A percentile compares a stretch with the other conserved stretches of the same genome.
phyloP scores from a whole-genome alignment of 177 flowering plant genomes.

The Vitis hybrid region DNA sequence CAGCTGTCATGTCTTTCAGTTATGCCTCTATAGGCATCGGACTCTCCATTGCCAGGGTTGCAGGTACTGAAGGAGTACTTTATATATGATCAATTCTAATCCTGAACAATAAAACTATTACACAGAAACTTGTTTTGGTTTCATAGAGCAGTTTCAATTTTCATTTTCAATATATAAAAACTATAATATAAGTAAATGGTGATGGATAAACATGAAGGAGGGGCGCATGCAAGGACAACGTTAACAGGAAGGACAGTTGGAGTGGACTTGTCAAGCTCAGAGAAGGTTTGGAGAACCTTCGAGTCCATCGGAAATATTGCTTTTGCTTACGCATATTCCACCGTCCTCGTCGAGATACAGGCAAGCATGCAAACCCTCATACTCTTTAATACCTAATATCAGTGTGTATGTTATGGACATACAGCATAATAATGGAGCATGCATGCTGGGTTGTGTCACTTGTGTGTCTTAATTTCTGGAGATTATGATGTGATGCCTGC shows the following conservation, averaged over 20 bases:
- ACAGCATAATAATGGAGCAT: too few relatives aligned
- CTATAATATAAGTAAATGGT: not conserved
- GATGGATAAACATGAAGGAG: constrained; percentile 20
- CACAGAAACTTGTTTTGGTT: too few relatives aligned
- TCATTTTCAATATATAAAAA: not conserved
- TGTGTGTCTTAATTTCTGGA: too few relatives aligned
- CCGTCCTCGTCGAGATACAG: constrained; percentile 76
- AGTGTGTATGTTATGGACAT: too few relatives aligned
- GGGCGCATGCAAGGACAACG: constrained; percentile 33
- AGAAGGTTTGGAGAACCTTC: constrained; percentile 60
- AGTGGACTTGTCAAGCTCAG: constrained; percentile 43
- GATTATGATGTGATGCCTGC: not conserved
- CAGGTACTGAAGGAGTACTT: constrained; percentile 25
- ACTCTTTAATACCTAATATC: not conserved
- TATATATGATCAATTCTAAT: not conserved
- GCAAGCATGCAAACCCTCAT: constrained; percentile 16
- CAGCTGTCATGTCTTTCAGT: constrained; percentile 77
- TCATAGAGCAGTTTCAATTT: not conserved
- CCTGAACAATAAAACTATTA: too few relatives aligned
- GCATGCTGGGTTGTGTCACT: too few relatives aligned
- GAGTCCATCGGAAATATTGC: constrained; percentile 80
- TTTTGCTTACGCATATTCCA: constrained; percentile 72
- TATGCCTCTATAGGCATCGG: constrained; percentile 67
- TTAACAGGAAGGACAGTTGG: constrained; percentile 52
- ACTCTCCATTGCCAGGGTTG: constrained; percentile 59